These are phyloP conservation scores for Xylaria sp. DNA, from an alignment of 2,329 filamentous ascomycete species.

Conservation along the genomic window DNA sequence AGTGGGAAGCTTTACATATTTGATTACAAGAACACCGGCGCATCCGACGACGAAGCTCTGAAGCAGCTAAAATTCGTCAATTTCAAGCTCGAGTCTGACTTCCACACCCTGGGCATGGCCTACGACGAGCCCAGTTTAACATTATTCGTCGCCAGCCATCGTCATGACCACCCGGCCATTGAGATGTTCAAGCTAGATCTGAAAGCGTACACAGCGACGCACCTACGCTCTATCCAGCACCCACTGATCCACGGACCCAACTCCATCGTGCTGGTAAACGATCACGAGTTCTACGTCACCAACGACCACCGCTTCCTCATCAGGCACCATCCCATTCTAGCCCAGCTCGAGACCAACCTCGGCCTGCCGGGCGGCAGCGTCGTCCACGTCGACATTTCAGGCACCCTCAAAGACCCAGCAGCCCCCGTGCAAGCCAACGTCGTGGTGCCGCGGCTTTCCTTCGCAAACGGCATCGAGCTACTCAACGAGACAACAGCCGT, in stretches of 20 bases:
- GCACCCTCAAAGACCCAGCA: constrained; percentile 34
- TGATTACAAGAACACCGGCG: constrained; percentile 48
- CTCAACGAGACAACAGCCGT: constrained; percentile 54
- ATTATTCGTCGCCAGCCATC: constrained; percentile 55
- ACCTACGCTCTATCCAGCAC: constrained; percentile 53
- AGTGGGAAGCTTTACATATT: constrained; percentile 53
- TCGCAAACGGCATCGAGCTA: constrained; percentile 56
- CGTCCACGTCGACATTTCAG: constrained; percentile 51
- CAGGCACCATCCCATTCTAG: constrained; percentile 43
- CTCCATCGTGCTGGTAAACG: constrained; percentile 51
- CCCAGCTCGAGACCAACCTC: constrained; percentile 52
- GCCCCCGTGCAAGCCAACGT: constrained; percentile 41
- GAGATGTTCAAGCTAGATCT: constrained; percentile 56
- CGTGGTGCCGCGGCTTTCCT: constrained; percentile 50
- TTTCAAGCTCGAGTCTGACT: constrained; percentile 46
- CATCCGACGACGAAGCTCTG: constrained; percentile 41
- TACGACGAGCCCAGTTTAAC: constrained; percentile 52
- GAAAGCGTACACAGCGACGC: constrained; percentile 48
- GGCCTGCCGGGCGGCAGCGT: constrained; percentile 50
- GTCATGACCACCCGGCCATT: constrained; percentile 50
- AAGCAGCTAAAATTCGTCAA: constrained; percentile 43
- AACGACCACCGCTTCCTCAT: constrained; percentile 54
- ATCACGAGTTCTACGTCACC: constrained; percentile 55
- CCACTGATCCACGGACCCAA: constrained; percentile 55
- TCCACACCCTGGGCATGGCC: constrained; percentile 56